These are phyloP conservation scores for Epichloe coenophiala DNA, from an alignment of 2,329 filamentous ascomycete species.

Conservation along the genomic window DNA sequence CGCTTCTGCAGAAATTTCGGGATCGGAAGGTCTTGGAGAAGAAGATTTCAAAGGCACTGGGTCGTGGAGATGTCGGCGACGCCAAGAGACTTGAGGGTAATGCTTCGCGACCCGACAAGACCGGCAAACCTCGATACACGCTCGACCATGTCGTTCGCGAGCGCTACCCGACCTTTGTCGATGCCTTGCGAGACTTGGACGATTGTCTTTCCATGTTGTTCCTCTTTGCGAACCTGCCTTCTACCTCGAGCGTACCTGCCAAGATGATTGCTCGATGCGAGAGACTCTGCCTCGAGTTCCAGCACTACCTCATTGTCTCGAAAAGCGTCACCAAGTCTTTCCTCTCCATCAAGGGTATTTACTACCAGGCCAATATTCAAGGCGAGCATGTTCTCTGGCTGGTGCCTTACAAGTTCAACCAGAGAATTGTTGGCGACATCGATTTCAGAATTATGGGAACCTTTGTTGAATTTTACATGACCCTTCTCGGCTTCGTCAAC, in stretches of 20 bases:
- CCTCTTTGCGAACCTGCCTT: conserved; percentile 91
- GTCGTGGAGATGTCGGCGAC: conserved; percentile 80
- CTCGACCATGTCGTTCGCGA: conserved; percentile 96
- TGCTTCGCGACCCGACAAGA: conserved; percentile 79
- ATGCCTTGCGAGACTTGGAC: conserved; percentile 86
- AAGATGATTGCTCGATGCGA: conserved; percentile 96
- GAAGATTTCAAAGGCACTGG: conserved; percentile 89
- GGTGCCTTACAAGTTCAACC: conserved; percentile 95
- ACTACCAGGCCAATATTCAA: conserved; percentile 95
- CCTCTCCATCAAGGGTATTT: conserved; percentile 97
- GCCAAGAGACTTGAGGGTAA: conserved; percentile 77
- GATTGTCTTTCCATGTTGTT: conserved; percentile 96
- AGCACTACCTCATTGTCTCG: conserved; percentile 91
- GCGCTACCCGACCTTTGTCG: conserved; percentile 92
- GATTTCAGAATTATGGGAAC: conserved; percentile 99
- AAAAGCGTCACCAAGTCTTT: conserved; percentile 91
- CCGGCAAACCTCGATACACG: conserved; percentile 75
- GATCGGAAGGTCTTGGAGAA: conserved; percentile 95
- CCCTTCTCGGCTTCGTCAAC: conserved; percentile 88
- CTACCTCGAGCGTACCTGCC: conserved; percentile 74
- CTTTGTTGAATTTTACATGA: conserved; percentile 98
- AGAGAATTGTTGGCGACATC: conserved; percentile 82
- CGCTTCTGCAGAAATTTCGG: conserved; percentile 83
- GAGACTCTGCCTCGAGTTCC: conserved; percentile 84
- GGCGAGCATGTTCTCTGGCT: conserved; percentile 96